Evolutionary conservation across 202 grass and related monocot genomes (phyloP).

Genomic region (Schoenoplectus tabernaemontani): DNA sequence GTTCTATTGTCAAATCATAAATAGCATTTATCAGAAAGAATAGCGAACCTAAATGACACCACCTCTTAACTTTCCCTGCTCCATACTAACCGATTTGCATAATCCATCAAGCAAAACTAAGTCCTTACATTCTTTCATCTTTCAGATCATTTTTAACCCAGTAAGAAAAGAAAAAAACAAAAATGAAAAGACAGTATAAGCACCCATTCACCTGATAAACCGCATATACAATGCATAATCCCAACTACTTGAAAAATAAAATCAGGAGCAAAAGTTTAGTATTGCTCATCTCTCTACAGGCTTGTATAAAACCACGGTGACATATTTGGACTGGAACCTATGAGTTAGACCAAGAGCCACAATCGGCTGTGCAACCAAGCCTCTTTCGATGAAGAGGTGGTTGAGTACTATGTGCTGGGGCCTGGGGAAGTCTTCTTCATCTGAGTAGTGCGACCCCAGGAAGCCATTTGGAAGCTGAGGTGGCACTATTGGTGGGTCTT

Average conservation of each 20-base stretch:
- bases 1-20: constrained; percentile 10
- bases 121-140: neutral
- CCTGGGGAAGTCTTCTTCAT: constrained; percentile 54
- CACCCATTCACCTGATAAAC: neutral
- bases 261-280: neutral
- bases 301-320: constrained; percentile 82
- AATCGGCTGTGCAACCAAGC: constrained; percentile 59
- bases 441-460: constrained; percentile 55
- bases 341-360: constrained; percentile 82
- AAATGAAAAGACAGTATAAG: constrained; percentile 1
- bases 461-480: constrained; percentile 71
- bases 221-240: constrained; percentile 8
- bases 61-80: neutral
- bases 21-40: constrained; percentile 1
- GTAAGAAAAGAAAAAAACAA: neutral
- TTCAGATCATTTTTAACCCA: neutral
- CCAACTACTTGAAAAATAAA: constrained; percentile 9
- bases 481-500: constrained; percentile 79
- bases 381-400: constrained; percentile 95
- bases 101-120: neutral
- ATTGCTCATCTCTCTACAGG: constrained; percentile 60
- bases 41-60: constrained; percentile 3
- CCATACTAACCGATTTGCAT: neutral
- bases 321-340: constrained; percentile 88
- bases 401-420: constrained; percentile 86